Percentiles rank a stretch among this genome's conserved stretches.
Evolutionary conservation across 768 basidiomycete genomes (phyloP).

Genomic region (Mycena indigotica): DNA sequence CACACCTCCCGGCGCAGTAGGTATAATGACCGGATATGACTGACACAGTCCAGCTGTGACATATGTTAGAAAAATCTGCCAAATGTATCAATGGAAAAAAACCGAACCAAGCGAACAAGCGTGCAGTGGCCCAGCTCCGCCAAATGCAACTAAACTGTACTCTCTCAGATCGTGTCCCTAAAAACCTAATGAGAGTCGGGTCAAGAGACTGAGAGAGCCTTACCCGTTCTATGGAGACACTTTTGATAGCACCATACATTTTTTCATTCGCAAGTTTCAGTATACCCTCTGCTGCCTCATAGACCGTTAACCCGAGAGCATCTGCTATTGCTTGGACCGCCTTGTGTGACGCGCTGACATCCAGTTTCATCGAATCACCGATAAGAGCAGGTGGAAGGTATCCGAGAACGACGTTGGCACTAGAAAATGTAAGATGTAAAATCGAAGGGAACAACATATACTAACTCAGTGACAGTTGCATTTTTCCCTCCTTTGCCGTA

Average conservation of each 20-base stretch:
- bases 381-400: slow-evolving; percentile 31
- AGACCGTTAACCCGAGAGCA: slow-evolving; percentile 25
- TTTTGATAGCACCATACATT: slow-evolving; percentile 33
- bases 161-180: slow-evolving; percentile 34
- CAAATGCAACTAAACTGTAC: slow-evolving; percentile 32
- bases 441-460: not conserved
- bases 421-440: not conserved
- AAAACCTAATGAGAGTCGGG: not conserved
- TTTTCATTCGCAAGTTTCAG: slow-evolving; percentile 31
- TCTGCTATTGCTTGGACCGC: slow-evolving; percentile 28
- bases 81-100: not conserved
- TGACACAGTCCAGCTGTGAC: slow-evolving; percentile 22
- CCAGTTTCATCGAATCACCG: slow-evolving; percentile 31
- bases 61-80: not conserved
- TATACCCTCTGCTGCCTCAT: slow-evolving; percentile 34
- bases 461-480: slow-evolving; percentile 32
- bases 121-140: slow-evolving; percentile 31
- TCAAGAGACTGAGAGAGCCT: not conserved
- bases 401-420: slow-evolving; percentile 32
- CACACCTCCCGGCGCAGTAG: slow-evolving; percentile 35
- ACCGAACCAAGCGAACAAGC: slow-evolving; percentile 29
- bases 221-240: slow-evolving; percentile 30
- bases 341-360: slow-evolving; percentile 26
- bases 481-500: slow-evolving; percentile 31
- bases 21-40: slow-evolving; percentile 30